These are phyloP conservation scores for Calendula officinalis DNA, from an alignment of 129 eudicot species.

Conservation along the genomic window DNA sequence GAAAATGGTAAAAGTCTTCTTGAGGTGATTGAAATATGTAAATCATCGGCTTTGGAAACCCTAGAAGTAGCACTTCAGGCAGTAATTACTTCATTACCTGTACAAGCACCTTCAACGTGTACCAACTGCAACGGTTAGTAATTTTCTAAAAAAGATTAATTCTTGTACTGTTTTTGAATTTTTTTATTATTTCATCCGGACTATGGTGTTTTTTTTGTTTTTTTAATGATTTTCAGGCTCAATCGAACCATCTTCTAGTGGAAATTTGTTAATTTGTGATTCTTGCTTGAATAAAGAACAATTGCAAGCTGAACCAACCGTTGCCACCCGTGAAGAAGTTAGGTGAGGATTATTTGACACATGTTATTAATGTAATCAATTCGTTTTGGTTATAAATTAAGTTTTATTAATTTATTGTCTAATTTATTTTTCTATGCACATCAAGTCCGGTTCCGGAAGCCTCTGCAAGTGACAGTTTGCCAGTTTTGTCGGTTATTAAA, in stretches of 20 bases:
- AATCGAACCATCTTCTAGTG: constrained; percentile 23
- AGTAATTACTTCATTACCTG: constrained; percentile 71
- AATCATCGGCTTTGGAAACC: constrained; percentile 44
- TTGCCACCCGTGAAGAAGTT: constrained; percentile 25
- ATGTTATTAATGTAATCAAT: background rate
- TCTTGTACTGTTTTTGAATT: background rate
- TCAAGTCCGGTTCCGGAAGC: constrained; percentile 30
- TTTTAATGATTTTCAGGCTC: constrained; percentile 22
- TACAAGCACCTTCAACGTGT: constrained; percentile 51
- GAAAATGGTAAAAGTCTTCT: constrained; percentile 88
- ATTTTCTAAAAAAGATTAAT: background rate
- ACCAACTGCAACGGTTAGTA: constrained; percentile 55
- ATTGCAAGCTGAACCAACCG: constrained; percentile 18
- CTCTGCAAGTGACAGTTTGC: constrained; percentile 33
- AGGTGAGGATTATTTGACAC: constrained; percentile 25
- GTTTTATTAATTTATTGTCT: background rate
- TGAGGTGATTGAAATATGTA: constrained; percentile 68
- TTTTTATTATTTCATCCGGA: constrained; percentile 11
- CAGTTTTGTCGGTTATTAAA: constrained; percentile 19
- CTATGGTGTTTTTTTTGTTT: background rate
- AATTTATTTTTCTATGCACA: constrained; percentile 26
- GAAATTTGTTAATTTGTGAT: constrained; percentile 28
- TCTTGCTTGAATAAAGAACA: constrained; percentile 19
- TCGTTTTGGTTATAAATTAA: background rate
- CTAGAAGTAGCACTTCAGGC: constrained; percentile 56